Base-by-base conservation (phyloP, 208 protist species). In the Leishmania turanica region DNA sequence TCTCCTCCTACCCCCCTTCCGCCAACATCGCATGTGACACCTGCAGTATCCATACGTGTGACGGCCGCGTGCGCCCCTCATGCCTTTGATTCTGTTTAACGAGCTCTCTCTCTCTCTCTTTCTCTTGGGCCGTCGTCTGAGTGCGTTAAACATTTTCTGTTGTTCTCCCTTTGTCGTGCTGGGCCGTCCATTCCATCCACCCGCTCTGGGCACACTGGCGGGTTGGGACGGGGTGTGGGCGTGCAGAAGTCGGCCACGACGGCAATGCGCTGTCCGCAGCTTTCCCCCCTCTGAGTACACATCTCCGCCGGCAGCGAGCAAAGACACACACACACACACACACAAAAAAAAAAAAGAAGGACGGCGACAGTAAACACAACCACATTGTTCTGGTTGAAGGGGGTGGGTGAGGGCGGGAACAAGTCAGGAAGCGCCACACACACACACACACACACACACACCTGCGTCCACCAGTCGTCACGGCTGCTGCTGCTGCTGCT, bases 381-480 rank as follows among this genome's bases (percentile, higher is more conserved):
- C 42, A 11, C 37, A n/a, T 70, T 70, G 65, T 2, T 70, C 31
- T 70, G 37, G 65, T 27, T 9, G 37, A 70, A 70, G 65, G 21
- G 19, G n/a, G 11, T 31, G 27, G 60, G 24, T 11, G 7, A 24
- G 60, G 60, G n/a, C 13, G 60, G 31, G 60, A 31, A 17, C n/a
- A 37, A 3, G 60, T 66, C 60, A 66, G 60, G 60, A n/a, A 19
- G 60, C 60, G 31, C 60, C 60, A 66, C 60, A 19, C 60, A 66
- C n/a, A 65, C 13, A 17, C 60, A 65, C 60, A 70, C 37, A 70
- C 60, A 66, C 60, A 19, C 60, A 66, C 68, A 72, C 9, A 72
- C 11, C 21, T 51, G 5, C 68, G 11, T n/a, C 68, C 24, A 34
- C 24, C 40, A 27, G 31, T 34, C 6, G 3, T 70, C 31, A 70